These are phyloP conservation scores for Rhodomyrtus tomentosa DNA, from an alignment of 345 rosid genomes.

Conservation along the genomic window DNA sequence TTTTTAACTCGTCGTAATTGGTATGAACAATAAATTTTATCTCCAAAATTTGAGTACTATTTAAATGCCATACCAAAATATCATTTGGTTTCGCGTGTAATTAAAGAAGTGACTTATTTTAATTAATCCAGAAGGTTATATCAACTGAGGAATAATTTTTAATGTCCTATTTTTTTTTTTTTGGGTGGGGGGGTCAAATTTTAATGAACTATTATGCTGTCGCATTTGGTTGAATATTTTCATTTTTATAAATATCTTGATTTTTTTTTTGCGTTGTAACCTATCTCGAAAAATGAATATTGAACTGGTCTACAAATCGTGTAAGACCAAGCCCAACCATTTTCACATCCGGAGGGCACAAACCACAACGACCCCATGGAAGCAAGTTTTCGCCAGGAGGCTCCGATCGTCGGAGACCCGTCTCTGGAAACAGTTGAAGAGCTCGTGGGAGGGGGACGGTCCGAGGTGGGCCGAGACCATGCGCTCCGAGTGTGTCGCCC, in stretches of 20 bases:
- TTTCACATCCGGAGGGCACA: constrained; percentile 18
- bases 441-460: constrained; percentile 19
- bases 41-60: too few relatives aligned
- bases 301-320: background rate
- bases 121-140: too few relatives aligned
- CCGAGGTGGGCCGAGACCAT: constrained; percentile 33
- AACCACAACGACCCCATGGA: constrained; percentile 31
- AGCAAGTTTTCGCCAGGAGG: constrained; percentile 35
- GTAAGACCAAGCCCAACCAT: background rate
- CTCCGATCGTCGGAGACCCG: constrained; percentile 23
- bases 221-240: background rate
- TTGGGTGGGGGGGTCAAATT: too few relatives aligned
- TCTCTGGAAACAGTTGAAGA: constrained; percentile 26
- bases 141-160: too few relatives aligned
- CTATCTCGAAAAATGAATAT: too few relatives aligned
- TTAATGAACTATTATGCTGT: too few relatives aligned
- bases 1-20: too few relatives aligned
- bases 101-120: too few relatives aligned
- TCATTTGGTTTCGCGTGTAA: too few relatives aligned
- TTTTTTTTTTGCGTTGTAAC: too few relatives aligned
- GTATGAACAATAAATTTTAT: too few relatives aligned
- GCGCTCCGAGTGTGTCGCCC: constrained; percentile 35
- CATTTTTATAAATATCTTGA: background rate
- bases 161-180: background rate
- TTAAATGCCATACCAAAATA: too few relatives aligned